phyloP scores from a whole-genome alignment of 2,329 filamentous ascomycete species.

The Nemania diffusa region DNA sequence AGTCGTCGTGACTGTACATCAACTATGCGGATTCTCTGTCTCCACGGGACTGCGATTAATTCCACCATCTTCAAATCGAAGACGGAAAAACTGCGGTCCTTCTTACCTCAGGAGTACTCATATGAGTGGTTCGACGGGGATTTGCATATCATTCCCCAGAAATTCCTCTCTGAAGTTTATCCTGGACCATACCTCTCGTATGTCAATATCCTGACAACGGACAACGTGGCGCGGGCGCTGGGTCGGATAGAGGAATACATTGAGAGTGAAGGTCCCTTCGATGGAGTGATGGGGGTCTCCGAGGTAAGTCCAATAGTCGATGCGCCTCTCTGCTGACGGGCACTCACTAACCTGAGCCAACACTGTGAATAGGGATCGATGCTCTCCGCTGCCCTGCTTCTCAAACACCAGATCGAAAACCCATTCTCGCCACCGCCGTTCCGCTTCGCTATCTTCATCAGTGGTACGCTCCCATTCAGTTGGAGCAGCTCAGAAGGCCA shows the following conservation, averaged over 20 bases:
- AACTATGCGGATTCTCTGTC: conserved; percentile 21
- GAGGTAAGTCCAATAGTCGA: conserved; percentile 10
- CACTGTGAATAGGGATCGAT: conserved; percentile 10
- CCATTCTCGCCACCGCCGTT: conserved; percentile 16
- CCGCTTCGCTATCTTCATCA: conserved; percentile 22
- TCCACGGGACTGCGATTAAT: conserved; percentile 23
- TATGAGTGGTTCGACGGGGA: conserved; percentile 25
- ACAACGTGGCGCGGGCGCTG: conserved; percentile 15
- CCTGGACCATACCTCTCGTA: conserved; percentile 22
- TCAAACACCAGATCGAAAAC: conserved; percentile 18
- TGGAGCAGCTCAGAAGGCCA: conserved; percentile 13
- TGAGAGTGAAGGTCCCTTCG: conserved; percentile 19
- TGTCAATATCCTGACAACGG: conserved; percentile 19
- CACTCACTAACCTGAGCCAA: neutral
- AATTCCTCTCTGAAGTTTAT: conserved; percentile 20
- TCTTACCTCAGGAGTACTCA: conserved; percentile 13
- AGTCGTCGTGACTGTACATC: neutral
- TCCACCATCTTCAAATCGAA: conserved; percentile 19
- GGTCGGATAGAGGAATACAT: conserved; percentile 20
- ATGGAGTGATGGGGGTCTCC: conserved; percentile 22
- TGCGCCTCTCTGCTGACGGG: neutral
- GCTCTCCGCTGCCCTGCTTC: conserved; percentile 16
- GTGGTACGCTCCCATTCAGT: conserved; percentile 19
- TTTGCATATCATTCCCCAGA: conserved; percentile 12
- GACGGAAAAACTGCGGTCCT: conserved; percentile 19